These are phyloP conservation scores for Sungouiella thailandica DNA, from an alignment of 805 yeast species.

Conservation along the genomic window DNA sequence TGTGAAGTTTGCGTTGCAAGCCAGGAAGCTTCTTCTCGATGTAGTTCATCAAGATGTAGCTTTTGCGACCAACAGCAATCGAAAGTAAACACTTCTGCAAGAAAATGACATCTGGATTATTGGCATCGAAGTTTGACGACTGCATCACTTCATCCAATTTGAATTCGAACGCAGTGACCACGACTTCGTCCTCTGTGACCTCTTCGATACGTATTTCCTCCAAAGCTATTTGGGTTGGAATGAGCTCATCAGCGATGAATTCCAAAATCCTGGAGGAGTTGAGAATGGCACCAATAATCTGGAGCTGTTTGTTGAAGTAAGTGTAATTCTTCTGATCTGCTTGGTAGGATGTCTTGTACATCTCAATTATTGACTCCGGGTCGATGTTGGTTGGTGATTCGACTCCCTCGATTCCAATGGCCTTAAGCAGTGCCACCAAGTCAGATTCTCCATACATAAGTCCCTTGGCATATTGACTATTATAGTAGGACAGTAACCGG, in stretches of 20 bases:
- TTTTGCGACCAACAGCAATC: constrained; percentile 54
- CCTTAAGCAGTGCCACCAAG: constrained; percentile 27
- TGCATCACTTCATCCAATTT: constrained; percentile 48
- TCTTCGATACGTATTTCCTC: constrained; percentile 37
- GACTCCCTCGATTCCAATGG: constrained; percentile 24
- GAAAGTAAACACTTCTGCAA: constrained; percentile 56
- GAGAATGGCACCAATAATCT: constrained; percentile 23
- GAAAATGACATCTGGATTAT: constrained; percentile 33
- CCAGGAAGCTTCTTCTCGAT: constrained; percentile 42
- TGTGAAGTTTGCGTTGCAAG: constrained; percentile 15
- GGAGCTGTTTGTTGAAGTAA: constrained; percentile 28
- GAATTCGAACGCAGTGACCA: constrained; percentile 69
- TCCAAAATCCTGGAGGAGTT: constrained; percentile 16
- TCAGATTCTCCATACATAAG: constrained; percentile 31
- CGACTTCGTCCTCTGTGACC: constrained; percentile 53
- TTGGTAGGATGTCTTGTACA: constrained; percentile 27
- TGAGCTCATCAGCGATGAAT: constrained; percentile 26
- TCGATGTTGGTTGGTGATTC: constrained; percentile 18
- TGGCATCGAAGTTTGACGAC: constrained; percentile 22
- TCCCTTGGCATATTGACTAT: constrained; percentile 23
- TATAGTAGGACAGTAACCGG: constrained; percentile 26
- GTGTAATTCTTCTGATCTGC: constrained; percentile 33
- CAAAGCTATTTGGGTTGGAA: constrained; percentile 31
- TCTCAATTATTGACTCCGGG: constrained; percentile 31
- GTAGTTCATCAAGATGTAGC: constrained; percentile 52